Evolutionary conservation across 257 asterid genomes (phyloP).

Genomic region (Nicotiana obtusifolia): DNA sequence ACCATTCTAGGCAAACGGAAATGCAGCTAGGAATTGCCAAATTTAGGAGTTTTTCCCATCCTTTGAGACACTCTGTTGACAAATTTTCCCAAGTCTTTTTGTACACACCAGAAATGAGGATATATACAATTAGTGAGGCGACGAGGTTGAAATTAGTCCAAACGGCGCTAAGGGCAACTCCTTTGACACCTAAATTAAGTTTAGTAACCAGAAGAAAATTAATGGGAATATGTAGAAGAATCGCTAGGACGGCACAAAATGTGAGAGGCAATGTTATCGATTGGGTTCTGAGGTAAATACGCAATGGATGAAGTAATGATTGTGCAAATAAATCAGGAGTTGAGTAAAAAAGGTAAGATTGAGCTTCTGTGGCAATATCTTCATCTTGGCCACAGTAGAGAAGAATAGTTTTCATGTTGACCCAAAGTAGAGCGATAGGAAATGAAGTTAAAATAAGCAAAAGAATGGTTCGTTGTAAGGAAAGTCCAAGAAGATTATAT

Average conservation of each 20-base stretch:
- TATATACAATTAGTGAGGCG: conserved; percentile 11
- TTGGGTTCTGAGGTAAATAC: conserved; percentile 28
- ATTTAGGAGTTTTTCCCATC: conserved; percentile 22
- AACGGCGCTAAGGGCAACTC: conserved; percentile 21
- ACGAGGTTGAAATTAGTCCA: conserved; percentile 28
- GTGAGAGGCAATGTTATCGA: conserved; percentile 30
- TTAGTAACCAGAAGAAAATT: conserved; percentile 24
- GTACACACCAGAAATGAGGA: conserved; percentile 16
- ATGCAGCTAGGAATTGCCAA: conserved; percentile 31
- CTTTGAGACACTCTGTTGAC: conserved; percentile 25
- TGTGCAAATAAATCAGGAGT: conserved; percentile 27
- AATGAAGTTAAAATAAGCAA: conserved; percentile 16
- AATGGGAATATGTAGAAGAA: conserved; percentile 22
- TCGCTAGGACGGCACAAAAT: conserved; percentile 17
- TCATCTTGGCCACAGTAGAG: conserved; percentile 27
- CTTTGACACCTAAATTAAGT: conserved; percentile 25
- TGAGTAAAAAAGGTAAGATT: conserved; percentile 19
- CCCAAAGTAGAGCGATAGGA: conserved; percentile 23
- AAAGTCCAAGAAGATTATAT: conserved; percentile 18
- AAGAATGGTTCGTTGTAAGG: conserved; percentile 14
- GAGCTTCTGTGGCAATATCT: conserved; percentile 26
- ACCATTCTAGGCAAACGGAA: conserved; percentile 30
- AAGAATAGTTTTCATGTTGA: conserved; percentile 15
- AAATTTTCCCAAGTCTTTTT: conserved; percentile 26
- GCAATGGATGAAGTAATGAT: conserved; percentile 27